These are phyloP conservation scores for Epichloe glyceriae DNA, from an alignment of 2,329 filamentous ascomycete genomes.

Conservation along the genomic window DNA sequence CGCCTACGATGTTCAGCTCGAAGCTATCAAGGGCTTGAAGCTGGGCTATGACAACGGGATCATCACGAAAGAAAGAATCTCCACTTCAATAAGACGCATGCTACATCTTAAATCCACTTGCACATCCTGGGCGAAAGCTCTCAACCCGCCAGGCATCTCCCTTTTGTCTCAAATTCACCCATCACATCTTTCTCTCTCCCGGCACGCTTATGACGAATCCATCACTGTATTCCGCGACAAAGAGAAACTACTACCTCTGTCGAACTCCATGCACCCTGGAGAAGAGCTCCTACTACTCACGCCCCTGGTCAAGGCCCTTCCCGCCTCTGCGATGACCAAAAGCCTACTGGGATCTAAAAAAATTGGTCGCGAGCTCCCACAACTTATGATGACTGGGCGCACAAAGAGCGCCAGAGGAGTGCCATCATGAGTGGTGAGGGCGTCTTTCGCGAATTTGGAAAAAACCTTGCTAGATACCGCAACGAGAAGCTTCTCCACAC, in stretches of 20 bases:
- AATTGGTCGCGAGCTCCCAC: conserved; percentile 21
- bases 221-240: conserved; percentile 90
- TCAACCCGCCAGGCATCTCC: conserved; percentile 72
- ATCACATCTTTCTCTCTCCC: conserved; percentile 68
- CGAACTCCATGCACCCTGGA: conserved; percentile 65
- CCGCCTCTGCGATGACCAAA: conserved; percentile 72
- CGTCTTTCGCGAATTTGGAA: conserved; percentile 80
- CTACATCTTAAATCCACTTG: conserved; percentile 71
- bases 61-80: conserved; percentile 67
- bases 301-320: conserved; percentile 81
- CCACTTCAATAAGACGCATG: conserved; percentile 67
- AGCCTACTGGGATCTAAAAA: conserved; percentile 46
- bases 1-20: conserved; percentile 76
- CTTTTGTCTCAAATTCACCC: conserved; percentile 72
- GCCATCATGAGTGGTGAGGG: conserved; percentile 82
- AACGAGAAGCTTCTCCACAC: conserved; percentile 84
- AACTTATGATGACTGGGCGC: conserved; percentile 42
- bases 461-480: conserved; percentile 72
- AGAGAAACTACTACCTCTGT: conserved; percentile 69
- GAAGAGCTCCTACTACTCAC: conserved; percentile 86
- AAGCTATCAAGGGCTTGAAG: conserved; percentile 82
- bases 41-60: conserved; percentile 83
- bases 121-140: conserved; percentile 80
- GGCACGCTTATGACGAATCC: conserved; percentile 77
- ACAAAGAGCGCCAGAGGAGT: conserved; percentile 41